Percentiles rank a stretch among this genome's conserved stretches.
Conservation (phyloP, 2,329 filamentous ascomycete species). For the Phialophora chinensis region DNA sequence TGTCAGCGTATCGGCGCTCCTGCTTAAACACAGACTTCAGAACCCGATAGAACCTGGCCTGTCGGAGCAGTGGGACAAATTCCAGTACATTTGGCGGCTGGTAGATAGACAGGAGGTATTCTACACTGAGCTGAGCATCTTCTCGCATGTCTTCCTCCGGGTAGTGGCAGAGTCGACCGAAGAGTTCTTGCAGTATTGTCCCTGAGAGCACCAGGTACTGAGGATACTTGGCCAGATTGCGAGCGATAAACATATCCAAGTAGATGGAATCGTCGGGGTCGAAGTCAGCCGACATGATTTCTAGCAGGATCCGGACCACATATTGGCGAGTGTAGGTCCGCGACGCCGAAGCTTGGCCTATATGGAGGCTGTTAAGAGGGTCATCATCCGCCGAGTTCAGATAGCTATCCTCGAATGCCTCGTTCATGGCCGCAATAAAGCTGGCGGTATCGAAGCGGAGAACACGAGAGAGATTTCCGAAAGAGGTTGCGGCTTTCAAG, state of each 20-base stretch:
- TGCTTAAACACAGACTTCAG: slow-evolving; percentile 84
- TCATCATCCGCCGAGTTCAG: slow-evolving; percentile 63
- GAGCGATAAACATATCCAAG: slow-evolving; percentile 96
- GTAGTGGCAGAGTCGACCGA: slow-evolving; percentile 83
- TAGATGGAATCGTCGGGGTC: slow-evolving; percentile 84
- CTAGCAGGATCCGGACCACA: slow-evolving; percentile 85
- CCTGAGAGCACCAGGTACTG: slow-evolving; percentile 93
- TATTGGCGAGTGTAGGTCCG: slow-evolving; percentile 72
- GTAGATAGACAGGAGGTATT: slow-evolving; percentile 92
- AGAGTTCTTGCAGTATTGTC: slow-evolving; percentile 78
- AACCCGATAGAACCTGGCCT: slow-evolving; percentile 86
- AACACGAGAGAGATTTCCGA: slow-evolving; percentile 82
- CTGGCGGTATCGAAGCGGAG: slow-evolving; percentile 88
- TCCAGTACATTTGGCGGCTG: slow-evolving; percentile 80
- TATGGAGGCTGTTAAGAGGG: slow-evolving; percentile 66
- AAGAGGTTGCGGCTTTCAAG: slow-evolving; percentile 66
- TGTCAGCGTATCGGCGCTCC: slow-evolving; percentile 78
- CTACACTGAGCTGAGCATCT: slow-evolving; percentile 94
- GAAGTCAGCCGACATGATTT: slow-evolving; percentile 84
- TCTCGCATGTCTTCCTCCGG: slow-evolving; percentile 81
- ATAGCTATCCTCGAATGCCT: slow-evolving; percentile 94
- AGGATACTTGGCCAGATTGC: slow-evolving; percentile 94
- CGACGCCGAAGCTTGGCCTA: slow-evolving; percentile 50
- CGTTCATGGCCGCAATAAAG: slow-evolving; percentile 93
- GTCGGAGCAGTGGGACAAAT: slow-evolving; percentile 77